Base-by-base conservation (phyloP, 345 rosid species). In the Garcia nutans region DNA sequence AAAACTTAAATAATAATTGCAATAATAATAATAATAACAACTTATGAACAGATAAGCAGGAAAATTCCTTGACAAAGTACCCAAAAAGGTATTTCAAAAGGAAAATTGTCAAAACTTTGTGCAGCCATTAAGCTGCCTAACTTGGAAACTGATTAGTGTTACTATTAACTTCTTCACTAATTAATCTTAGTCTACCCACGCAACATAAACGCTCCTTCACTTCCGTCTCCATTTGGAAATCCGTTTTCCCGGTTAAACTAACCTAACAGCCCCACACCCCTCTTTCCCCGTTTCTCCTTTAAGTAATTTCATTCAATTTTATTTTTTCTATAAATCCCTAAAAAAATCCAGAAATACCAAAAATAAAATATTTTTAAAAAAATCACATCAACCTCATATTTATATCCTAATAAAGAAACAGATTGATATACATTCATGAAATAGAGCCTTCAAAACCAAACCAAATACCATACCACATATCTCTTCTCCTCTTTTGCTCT, bases 221-320 rank as follows among this genome's bases (percentile, higher is more conserved):
- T 28, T 64, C 80, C 82, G 74, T 73, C 83, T 69, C 67, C 65
- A 73, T 55, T 50, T 73, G 42, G 42, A 52, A 80, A 72, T 78
- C 86, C 86, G 82, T 86, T 87, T 86, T 85, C 89, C 86, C 86
- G 82, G 92, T 77, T 62, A 87, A 89, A 85, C 67, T 75, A 47
- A 41, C 24, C 24, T 42, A 45, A 2, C 65, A 13, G 10, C 10
- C 59, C 24, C 70, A 19, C 49, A 0, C 75, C 2, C 42, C 49
- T 23, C 49, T 49, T 22, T 28, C 31, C 58, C 73, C 56, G 22
- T 41, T 42, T 55, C 52, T 3, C 56, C 24, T 19, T 13, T 23
- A 6, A 19, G 13, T 56, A 2, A 28, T 47, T 37, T 19, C 17
- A 0, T 26, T 2, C 23, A 57, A n/a, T 28, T 28, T 33, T 8